Conservation (phyloP, 805 yeast species). For the Starmerella sirachaensis region DNA sequence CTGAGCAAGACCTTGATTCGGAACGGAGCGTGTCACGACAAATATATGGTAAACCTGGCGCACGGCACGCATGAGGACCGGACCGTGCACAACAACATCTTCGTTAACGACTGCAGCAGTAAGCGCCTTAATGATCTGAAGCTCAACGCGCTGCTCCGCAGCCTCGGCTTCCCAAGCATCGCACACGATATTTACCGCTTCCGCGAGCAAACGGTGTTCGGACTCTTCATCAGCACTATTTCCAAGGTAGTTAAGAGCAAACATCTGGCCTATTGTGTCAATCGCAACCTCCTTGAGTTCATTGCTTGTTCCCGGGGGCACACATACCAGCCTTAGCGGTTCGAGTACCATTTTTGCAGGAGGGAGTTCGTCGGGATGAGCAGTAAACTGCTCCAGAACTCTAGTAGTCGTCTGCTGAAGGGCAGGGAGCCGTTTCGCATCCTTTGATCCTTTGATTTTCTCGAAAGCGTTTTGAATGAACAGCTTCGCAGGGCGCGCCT, state of each 20-base stretch:
- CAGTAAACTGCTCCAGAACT: constrained; percentile 27
- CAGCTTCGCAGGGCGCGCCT: constrained; percentile 27
- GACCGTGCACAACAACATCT: constrained; percentile 77
- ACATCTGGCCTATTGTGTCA: constrained; percentile 76
- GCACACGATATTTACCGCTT: constrained; percentile 72
- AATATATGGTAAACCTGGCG: constrained; percentile 90
- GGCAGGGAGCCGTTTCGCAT: constrained; percentile 39
- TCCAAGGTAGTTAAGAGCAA: constrained; percentile 70
- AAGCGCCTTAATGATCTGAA: constrained; percentile 85
- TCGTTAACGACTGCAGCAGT: constrained; percentile 79
- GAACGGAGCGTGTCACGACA: constrained; percentile 64
- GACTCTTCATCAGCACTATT: constrained; percentile 27
- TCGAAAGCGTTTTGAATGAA: constrained; percentile 51
- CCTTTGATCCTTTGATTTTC: constrained; percentile 45
- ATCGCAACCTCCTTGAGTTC: constrained; percentile 63
- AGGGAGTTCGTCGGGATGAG: constrained; percentile 27
- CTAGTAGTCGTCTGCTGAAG: constrained; percentile 28
- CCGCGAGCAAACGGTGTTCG: constrained; percentile 48
- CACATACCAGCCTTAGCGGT: constrained; percentile 60
- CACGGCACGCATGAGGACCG: constrained; percentile 74
- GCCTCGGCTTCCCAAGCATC: constrained; percentile 85
- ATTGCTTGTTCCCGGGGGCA: constrained; percentile 43
- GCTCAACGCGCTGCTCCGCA: constrained; percentile 76
- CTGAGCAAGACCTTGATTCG: constrained; percentile 89
- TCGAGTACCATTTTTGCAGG: constrained; percentile 54